Evolutionary conservation across 1,284 basidiomycete species (phyloP).

Genomic region (Xerocomus amazonicus): DNA sequence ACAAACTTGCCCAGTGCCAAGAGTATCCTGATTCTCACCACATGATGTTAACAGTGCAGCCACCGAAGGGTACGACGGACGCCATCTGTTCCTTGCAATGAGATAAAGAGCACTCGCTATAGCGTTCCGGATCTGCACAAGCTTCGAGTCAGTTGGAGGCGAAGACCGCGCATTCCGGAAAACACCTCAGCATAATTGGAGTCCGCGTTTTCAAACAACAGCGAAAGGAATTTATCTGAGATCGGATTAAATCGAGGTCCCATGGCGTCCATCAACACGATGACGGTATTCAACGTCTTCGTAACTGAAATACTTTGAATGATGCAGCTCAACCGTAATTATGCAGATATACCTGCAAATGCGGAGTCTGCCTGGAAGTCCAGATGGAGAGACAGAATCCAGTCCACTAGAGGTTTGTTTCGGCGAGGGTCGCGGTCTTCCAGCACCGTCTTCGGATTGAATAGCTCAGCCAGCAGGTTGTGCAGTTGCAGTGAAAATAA

Average conservation of each 20-base stretch:
- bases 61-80: constrained; percentile 72
- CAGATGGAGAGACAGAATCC: constrained; percentile 71
- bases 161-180: constrained; percentile 1
- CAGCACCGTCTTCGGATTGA: constrained; percentile 22
- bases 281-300: constrained; percentile 61
- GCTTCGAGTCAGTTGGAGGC: constrained; percentile 5
- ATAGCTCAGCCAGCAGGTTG: constrained; percentile 4
- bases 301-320: constrained; percentile 47
- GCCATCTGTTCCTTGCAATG: constrained; percentile 64
- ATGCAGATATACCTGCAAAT: constrained; percentile 57
- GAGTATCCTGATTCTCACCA: constrained; percentile 56
- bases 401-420: constrained; percentile 73
- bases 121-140: constrained; percentile 60
- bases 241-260: constrained; percentile 64
- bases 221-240: constrained; percentile 63
- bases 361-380: constrained; percentile 81
- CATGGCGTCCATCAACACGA: constrained; percentile 55
- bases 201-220: constrained; percentile 74
- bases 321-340: neutral
- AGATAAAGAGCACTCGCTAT: constrained; percentile 69
- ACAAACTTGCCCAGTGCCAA: constrained; percentile 51
- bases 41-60: constrained; percentile 66
- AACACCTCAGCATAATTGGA: constrained; percentile 82
- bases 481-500: neutral
- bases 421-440: constrained; percentile 86